phyloP scores from a whole-genome alignment of 2,329 filamentous ascomycete species.

The Microdochium bolleyi region DNA sequence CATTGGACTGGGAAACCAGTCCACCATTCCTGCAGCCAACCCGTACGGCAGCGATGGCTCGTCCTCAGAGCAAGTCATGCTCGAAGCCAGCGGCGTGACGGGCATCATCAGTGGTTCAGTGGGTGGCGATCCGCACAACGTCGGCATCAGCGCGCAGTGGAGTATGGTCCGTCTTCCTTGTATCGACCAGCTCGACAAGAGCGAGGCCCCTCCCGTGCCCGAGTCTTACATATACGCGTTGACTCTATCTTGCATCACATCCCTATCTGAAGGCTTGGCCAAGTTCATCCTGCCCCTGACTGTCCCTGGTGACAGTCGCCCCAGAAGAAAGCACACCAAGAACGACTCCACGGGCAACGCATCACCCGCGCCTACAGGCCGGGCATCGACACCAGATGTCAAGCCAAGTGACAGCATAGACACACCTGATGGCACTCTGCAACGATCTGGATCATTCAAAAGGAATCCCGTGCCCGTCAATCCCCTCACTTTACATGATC shows the following conservation, averaged over 20 bases:
- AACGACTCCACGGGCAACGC: conserved; percentile 31
- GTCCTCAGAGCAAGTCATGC: conserved; percentile 72
- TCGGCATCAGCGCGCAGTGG: conserved; percentile 85
- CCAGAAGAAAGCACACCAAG: conserved; percentile 39
- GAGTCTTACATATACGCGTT: conserved; percentile 93
- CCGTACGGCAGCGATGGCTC: conserved; percentile 46
- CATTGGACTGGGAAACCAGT: conserved; percentile 85
- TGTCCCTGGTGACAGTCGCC: conserved; percentile 61
- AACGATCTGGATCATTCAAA: conserved; percentile 60
- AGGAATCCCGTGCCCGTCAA: conserved; percentile 77
- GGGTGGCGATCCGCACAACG: conserved; percentile 56
- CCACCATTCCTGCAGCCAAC: conserved; percentile 64
- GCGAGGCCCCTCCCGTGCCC: conserved; percentile 71
- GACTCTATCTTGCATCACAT: conserved; percentile 80
- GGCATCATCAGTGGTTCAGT: conserved; percentile 76
- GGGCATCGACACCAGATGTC: conserved; percentile 16
- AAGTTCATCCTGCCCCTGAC: conserved; percentile 91
- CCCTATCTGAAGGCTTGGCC: conserved; percentile 83
- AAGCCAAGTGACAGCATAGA: conserved; percentile 6
- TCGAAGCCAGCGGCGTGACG: conserved; percentile 80
- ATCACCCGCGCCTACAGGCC: conserved; percentile 28
- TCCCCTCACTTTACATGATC: conserved; percentile 66
- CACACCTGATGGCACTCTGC: conserved; percentile 26
- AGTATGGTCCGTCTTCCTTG: conserved; percentile 80
- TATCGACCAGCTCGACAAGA: conserved; percentile 91